A percentile compares a stretch with the other conserved stretches of the same genome.
phyloP scores from a whole-genome alignment of 345 rosid species.

The Durio zibethinus region DNA sequence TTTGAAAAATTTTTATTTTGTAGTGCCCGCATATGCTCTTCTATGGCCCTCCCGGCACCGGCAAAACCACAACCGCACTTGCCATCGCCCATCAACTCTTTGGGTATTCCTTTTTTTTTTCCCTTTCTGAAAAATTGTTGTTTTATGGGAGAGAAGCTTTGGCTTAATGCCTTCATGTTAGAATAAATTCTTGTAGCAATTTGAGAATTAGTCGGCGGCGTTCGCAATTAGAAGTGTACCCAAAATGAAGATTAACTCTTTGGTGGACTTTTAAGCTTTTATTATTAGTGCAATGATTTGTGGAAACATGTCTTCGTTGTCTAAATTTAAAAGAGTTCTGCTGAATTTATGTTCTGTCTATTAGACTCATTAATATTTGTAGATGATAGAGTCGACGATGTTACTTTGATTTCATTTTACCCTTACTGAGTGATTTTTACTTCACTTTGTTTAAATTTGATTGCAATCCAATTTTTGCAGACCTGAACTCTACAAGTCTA shows the following conservation, averaged over 20 bases:
- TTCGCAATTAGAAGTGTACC: neutral
- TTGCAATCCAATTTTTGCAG: conserved; percentile 35
- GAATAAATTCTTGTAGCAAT: neutral
- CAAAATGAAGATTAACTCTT: neutral
- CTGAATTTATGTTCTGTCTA: neutral
- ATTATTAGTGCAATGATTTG: neutral
- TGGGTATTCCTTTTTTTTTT: conserved; percentile 43
- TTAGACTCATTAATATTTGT: neutral
- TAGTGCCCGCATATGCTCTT: conserved; percentile 98
- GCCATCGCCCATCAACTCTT: conserved; percentile 93
- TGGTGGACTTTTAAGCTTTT: neutral
- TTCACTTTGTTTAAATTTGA: conserved; percentile 12
- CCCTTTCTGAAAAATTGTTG: neutral
- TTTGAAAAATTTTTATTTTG: neutral
- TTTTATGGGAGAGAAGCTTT: neutral
- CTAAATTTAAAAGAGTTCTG: neutral
- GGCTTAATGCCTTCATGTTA: neutral
- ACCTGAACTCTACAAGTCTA: conserved; percentile 86
- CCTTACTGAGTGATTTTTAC: neutral
- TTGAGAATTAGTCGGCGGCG: neutral
- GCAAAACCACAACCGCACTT: conserved; percentile 93
- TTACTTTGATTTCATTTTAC: conserved; percentile 10
- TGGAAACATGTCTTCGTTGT: too few species aligned
- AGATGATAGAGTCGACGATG: neutral
- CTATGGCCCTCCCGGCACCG: conserved; percentile 97